phyloP scores from a whole-genome alignment of 2,329 filamentous ascomycete species.

The Lasiodiplodia hormozganensis region DNA sequence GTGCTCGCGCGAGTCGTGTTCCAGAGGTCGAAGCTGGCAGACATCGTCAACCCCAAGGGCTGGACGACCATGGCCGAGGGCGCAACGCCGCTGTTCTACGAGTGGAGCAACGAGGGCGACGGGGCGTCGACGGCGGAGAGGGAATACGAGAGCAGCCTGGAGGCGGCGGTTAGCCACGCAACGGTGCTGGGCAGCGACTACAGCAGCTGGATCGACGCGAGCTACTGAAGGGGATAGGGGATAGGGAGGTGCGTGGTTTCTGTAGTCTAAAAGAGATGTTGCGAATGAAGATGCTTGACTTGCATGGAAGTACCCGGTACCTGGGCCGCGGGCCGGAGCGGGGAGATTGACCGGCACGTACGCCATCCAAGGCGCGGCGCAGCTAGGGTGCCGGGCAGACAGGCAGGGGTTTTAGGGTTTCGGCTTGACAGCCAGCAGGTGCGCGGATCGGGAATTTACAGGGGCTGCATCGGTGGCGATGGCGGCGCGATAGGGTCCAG shows the following conservation, averaged over 20 bases:
- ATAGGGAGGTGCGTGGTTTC: background rate
- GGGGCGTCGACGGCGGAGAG: conserved; percentile 61
- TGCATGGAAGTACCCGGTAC: background rate
- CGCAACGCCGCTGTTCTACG: conserved; percentile 54
- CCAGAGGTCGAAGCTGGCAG: conserved; percentile 59
- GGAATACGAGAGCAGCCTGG: conserved; percentile 52
- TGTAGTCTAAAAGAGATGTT: too few species aligned
- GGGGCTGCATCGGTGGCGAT: too few species aligned
- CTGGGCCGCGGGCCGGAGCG: background rate
- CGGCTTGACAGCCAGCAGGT: too few species aligned
- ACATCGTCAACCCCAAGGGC: conserved; percentile 65
- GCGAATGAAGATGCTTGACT: background rate
- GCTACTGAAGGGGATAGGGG: conserved; percentile 38
- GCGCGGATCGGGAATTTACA: too few species aligned
- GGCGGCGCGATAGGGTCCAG: too few species aligned
- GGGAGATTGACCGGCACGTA: background rate
- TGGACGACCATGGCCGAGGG: conserved; percentile 60
- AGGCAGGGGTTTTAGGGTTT: background rate
- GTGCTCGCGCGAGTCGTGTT: conserved; percentile 60
- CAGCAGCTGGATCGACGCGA: conserved; percentile 52
- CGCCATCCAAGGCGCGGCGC: background rate
- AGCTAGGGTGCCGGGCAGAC: background rate
- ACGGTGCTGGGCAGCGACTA: conserved; percentile 56
- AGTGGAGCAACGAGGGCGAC: conserved; percentile 65
- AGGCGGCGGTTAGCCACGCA: conserved; percentile 50